phyloP scores from a whole-genome alignment of 2,329 filamentous ascomycete species.

The Phaeosphaeria sp. region DNA sequence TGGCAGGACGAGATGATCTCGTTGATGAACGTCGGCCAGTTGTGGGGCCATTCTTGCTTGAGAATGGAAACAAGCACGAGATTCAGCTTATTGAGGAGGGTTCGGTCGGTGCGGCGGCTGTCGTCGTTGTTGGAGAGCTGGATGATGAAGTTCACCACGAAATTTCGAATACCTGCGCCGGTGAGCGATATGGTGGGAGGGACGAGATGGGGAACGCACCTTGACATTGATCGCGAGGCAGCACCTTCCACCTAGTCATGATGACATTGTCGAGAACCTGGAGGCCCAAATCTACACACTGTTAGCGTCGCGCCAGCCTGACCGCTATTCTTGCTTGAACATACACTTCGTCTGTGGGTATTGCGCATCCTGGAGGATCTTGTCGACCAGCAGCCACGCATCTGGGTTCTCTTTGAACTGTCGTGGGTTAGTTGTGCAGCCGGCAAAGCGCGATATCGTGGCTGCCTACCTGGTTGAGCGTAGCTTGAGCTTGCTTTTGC shows the following conservation, averaged over 20 bases:
- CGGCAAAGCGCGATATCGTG: conserved; percentile 10
- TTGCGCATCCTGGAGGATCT: conserved; percentile 90
- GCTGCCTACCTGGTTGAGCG: conserved; percentile 82
- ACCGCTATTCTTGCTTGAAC: conserved; percentile 40
- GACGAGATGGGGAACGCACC: conserved; percentile 59
- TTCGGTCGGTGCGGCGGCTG: conserved; percentile 80
- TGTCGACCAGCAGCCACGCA: conserved; percentile 95
- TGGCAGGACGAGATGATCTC: conserved; percentile 98
- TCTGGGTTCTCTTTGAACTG: conserved; percentile 99
- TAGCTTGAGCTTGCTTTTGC: conserved; percentile 96
- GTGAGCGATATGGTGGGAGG: conserved; percentile 10
- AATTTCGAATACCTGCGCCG: conserved; percentile 88
- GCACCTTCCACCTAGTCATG: conserved; percentile 97
- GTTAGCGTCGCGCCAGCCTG: conserved; percentile 40
- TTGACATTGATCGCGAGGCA: conserved; percentile 94
- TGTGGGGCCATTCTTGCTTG: conserved; percentile 99
- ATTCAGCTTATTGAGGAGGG: conserved; percentile 97
- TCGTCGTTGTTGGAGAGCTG: conserved; percentile 91
- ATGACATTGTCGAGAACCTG: conserved; percentile 99
- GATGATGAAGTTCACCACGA: conserved; percentile 98
- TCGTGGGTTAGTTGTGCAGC: conserved; percentile 24
- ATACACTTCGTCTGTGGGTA: conserved; percentile 96
- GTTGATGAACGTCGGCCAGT: conserved; percentile 99
- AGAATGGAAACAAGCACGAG: conserved; percentile 95
- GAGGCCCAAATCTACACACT: conserved; percentile 77